phyloP scores from a whole-genome alignment of 331 rosid genomes.

The Telfairia occidentalis region DNA sequence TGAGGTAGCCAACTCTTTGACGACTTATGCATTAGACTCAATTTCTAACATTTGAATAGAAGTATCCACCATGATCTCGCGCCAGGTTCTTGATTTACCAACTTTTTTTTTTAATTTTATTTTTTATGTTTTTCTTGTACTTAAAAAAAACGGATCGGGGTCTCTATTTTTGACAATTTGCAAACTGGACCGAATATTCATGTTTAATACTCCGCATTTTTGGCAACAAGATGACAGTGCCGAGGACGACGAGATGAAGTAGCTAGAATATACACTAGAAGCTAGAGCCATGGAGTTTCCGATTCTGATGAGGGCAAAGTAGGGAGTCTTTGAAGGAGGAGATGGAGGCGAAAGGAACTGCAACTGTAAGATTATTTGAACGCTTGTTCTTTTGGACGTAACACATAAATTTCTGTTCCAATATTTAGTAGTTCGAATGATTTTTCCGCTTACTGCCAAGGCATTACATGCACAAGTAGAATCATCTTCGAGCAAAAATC shows the following conservation, averaged over 20 bases:
- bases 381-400: not conserved
- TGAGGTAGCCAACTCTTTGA: no score
- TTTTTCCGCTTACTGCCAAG: not conserved
- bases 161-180: no score
- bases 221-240: not conserved
- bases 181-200: not conserved
- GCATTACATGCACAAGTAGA: not conserved
- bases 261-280: not conserved
- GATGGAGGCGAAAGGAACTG: not conserved
- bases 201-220: not conserved
- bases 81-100: no score
- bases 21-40: no score
- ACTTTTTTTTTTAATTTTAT: no score
- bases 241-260: not conserved
- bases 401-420: not conserved
- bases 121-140: no score
- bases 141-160: no score
- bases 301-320: no score
- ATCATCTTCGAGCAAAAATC: not conserved
- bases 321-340: not conserved
- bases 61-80: no score
- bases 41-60: no score
- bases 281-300: not conserved
- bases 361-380: not conserved
- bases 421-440: not conserved